Conservation (phyloP, 177 flowering plant species). For the Tripterygium wilfordii region DNA sequence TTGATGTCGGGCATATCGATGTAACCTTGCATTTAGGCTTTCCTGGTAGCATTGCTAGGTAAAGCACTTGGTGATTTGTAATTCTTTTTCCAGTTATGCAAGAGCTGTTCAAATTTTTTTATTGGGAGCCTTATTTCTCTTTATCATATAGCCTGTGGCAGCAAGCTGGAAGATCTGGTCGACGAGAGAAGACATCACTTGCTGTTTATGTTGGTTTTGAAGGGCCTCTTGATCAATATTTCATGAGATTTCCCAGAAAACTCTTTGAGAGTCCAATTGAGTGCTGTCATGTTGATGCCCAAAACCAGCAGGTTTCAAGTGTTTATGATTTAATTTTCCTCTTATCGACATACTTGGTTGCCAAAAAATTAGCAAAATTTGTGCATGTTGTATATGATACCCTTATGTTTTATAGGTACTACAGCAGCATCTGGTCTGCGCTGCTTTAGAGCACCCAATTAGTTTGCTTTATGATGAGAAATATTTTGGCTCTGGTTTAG, state of each 20-base stretch:
- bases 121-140: slow-evolving; percentile 7
- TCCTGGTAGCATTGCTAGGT: slow-evolving; percentile 98
- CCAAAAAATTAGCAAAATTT: neutral
- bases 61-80: neutral
- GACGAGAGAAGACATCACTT: slow-evolving; percentile 82
- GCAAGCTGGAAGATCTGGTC: slow-evolving; percentile 97
- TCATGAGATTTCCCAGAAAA: slow-evolving; percentile 80
- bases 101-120: neutral
- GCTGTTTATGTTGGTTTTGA: slow-evolving; percentile 92
- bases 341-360: neutral
- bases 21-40: slow-evolving; percentile 94
- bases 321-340: neutral
- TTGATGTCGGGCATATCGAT: slow-evolving; percentile 96
- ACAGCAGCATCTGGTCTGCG: slow-evolving; percentile 81
- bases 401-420: slow-evolving; percentile 50
- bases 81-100: neutral
- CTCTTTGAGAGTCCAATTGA: slow-evolving; percentile 81
- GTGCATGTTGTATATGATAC: neutral
- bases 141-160: slow-evolving; percentile 79
- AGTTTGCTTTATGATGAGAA: slow-evolving; percentile 66
- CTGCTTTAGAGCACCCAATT: slow-evolving; percentile 82
- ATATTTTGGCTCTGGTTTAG: slow-evolving; percentile 72
- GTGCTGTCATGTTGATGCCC: slow-evolving; percentile 80
- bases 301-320: slow-evolving; percentile 65
- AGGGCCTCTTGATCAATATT: slow-evolving; percentile 93